Evolutionary conservation across 306 rosid genomes (phyloP), one percentile per base, ranked within the genome.

Genomic region (Medicago ruthenica): DNA sequence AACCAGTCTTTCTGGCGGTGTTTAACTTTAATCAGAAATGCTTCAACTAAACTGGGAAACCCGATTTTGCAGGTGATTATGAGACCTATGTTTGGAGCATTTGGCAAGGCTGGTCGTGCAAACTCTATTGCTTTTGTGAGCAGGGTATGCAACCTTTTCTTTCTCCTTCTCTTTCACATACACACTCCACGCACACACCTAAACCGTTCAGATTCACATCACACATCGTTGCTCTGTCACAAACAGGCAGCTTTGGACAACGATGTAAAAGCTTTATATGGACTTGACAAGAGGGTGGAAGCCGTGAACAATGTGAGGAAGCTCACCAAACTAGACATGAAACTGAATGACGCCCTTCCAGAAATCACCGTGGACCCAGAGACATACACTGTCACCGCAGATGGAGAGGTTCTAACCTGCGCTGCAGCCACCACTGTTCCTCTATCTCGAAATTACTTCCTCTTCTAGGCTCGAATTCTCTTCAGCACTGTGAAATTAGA

Each of bases 51-150:
- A 44, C 75, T 37, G 8, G 13, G 60, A 65, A 75, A 53, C 45
- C 48, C 21, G 16, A 55, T 48, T 57, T 70, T 81, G 70, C 79
- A 92, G 99, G 97, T 95, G 67, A 67, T 85, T 17, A 88, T 93
- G 88, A 92, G 99, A 69, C 99, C 97, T 10, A 95, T 95, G 97
- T 90, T 86, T 37, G 97, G 90, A 76, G 90, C 96, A 67, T 90
- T 85, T 80, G 99, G 97, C 85, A 95, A 88, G 80, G 97, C 99
- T 70, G 87, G 81, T 42, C 85, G 96, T 77, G 69, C 84, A 15
- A 76, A 84, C 81, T 95, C 99, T 75, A 90, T 95, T 79, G 90
- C 96, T 62, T 92, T 95, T 70, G 97, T 95, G 82, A 95, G 97
- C 97, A 88, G 89, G 97, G 97, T 75, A 86, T 78, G 87, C 6